Base-by-base conservation (phyloP, 2,329 filamentous ascomycete genomes). In the Diaporthe humulicola region DNA sequence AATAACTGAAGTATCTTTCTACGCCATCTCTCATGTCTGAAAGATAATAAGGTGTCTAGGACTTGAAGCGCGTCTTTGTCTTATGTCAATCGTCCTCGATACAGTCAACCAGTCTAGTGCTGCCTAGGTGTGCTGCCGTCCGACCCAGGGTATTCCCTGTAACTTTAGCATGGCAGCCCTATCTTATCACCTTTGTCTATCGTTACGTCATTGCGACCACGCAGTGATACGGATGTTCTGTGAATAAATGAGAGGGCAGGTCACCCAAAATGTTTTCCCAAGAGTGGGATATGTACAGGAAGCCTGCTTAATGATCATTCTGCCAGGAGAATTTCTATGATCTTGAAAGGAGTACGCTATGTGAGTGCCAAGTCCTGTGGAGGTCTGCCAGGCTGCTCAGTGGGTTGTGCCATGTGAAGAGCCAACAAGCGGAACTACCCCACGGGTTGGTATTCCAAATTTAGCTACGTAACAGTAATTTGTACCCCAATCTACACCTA, bases 381-480 rank as follows among this genome's bases (percentile, higher is more conserved):
- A 52, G 19, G 5, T 52, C 45, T n/a, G 19, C 19, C 19, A 8
- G 25, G 25, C 15, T 19, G 6, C n/a, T n/a, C n/a, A n/a, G 15
- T 3, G 19, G 30, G 1, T 36, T 19, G 15, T 22, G 15, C 54
- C 54, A 57, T 57, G 54, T 57, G 54, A 22, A 25, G 48, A 25
- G 9, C 54, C 42, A 67, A 38, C n/a, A 22, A 42, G 42, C 33
- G 33, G 36, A 36, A 28, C 19, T 54, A 71, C 38, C 40, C 54
- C 69, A 60, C 30, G 54, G 4, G 56, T 50, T 60, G 60, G 54
- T 7, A 58, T 48, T 38, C 64, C 30, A 54, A 69, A 54, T 54
- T 69, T 54, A 69, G 45, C 64, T 69, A 69, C 48, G 64, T 69
- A 69, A 69, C 54, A 54, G 64, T 33, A 33, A 25, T 57, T 57